These are phyloP conservation scores for Magnusiomyces magnusii DNA, from an alignment of 1,139 yeast genomes.

Conservation along the genomic window DNA sequence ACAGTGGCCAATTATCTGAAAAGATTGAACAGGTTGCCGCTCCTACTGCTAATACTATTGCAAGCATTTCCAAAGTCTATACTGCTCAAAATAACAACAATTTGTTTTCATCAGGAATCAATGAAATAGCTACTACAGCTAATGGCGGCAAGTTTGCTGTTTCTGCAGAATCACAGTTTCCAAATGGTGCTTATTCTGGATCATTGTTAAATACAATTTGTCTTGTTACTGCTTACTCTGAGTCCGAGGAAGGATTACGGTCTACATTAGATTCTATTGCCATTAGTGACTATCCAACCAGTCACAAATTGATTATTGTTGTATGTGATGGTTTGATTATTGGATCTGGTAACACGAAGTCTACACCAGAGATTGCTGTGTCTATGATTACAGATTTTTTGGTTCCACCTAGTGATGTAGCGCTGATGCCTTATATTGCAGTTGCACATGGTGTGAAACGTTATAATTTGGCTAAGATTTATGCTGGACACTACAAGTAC, in stretches of 20 bases:
- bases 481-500: conserved; percentile 29
- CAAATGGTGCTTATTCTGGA: conserved; percentile 1
- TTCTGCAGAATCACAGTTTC: background rate
- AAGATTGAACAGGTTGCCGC: background rate
- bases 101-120: background rate
- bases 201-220: conserved; percentile 38
- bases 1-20: background rate
- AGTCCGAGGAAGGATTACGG: conserved; percentile 28
- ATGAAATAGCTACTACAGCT: background rate
- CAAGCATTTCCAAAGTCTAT: background rate
- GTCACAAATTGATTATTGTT: conserved; percentile 28
- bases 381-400: conserved; percentile 54
- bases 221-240: conserved; percentile 32
- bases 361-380: conserved; percentile 31
- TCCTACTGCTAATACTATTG: background rate
- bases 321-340: conserved; percentile 33
- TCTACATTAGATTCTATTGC: conserved; percentile 31
- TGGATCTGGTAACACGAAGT: conserved; percentile 25
- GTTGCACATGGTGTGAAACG: conserved; percentile 30
- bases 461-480: conserved; percentile 30
- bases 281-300: conserved; percentile 26
- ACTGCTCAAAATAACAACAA: background rate
- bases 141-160: background rate
- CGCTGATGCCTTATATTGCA: conserved; percentile 27
- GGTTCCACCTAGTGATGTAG: conserved; percentile 24